Evolutionary conservation across 1,139 yeast genomes (phyloP), one percentile per base, ranked within the genome.

Genomic region (Arxiozyma bovina): DNA sequence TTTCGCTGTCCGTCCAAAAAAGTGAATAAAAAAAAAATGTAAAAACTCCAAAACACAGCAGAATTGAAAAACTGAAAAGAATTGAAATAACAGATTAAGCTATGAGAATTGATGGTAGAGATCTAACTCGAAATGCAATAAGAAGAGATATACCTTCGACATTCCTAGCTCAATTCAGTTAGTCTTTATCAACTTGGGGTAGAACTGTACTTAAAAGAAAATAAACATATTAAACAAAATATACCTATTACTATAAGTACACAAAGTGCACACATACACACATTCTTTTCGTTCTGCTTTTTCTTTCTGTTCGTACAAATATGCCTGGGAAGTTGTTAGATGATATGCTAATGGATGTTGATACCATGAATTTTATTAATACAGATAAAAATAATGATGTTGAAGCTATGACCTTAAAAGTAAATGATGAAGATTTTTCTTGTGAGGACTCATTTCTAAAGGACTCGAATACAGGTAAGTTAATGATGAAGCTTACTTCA

Each of bases 391-490:
- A 43, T 45, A 52, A 41, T 34, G 57, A 52, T 38, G 54, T 52
- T 34, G 60, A 53, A 27, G 54, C 15, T 52, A 23, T 11, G 20
- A 41, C 27, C 9, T 27, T 30, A 12, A 22, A 15, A 9, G 34
- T 20, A 57, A 58, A 34, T 30, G 25, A 50, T 44, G 17, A 18
- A 9, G 42, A 46, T 7, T 38, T 44, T 7, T 17, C 48, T 4
- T 49, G 22, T 18, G 34, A 47, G 7, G 53, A 50, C 12, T 42
- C 50, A 4, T 48, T 47, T 30, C 51, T 50, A 12, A 50, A 51
- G 11, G 79, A 75, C 54, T 64, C 68, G 1, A 66, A 60, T 7
- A 71, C 77, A 1, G 72, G 73, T 47, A 73, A 72, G 22, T 71
- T 73, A 4, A 61, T 74, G 15, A 68, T 72, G 41, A 71, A 73